Conservation (phyloP, 257 asterid genomes). For the Verbena officinalis region DNA sequence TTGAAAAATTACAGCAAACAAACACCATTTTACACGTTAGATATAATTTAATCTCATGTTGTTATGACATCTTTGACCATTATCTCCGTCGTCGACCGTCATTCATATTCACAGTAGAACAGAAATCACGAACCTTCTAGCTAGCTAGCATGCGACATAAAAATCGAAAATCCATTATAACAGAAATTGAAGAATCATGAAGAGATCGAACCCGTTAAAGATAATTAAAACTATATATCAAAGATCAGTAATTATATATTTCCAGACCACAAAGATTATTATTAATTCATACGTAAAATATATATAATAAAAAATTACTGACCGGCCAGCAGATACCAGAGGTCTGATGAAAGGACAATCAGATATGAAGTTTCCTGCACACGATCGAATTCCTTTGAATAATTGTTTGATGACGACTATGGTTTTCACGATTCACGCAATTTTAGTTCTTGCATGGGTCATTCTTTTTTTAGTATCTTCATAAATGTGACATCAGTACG, state of each 20-base stretch:
- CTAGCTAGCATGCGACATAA: neutral
- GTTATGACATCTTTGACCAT: constrained; percentile 35
- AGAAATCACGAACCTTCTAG: too few species aligned
- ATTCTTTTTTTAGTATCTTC: neutral
- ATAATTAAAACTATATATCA: constrained; percentile 12
- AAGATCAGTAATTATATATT: neutral
- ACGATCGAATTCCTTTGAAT: constrained; percentile 38
- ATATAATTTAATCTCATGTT: constrained; percentile 9
- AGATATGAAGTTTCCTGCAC: constrained; percentile 40
- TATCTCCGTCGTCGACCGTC: too few species aligned
- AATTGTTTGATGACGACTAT: constrained; percentile 23
- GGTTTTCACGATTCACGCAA: constrained; percentile 14
- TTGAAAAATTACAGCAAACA: constrained; percentile 13
- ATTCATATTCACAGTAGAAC: neutral
- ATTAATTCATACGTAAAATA: neutral
- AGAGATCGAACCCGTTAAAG: constrained; percentile 7
- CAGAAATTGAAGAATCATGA: too few species aligned
- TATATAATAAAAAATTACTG: neutral
- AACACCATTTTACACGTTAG: constrained; percentile 11
- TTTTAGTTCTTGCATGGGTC: neutral
- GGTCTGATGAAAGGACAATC: constrained; percentile 36
- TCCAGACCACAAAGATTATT: neutral
- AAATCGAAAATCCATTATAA: neutral
- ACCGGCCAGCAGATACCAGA: constrained; percentile 36
- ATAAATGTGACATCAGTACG: constrained; percentile 18